These are phyloP conservation scores for Arctium lappa DNA, from an alignment of 129 eudicot genomes.

Conservation along the genomic window DNA sequence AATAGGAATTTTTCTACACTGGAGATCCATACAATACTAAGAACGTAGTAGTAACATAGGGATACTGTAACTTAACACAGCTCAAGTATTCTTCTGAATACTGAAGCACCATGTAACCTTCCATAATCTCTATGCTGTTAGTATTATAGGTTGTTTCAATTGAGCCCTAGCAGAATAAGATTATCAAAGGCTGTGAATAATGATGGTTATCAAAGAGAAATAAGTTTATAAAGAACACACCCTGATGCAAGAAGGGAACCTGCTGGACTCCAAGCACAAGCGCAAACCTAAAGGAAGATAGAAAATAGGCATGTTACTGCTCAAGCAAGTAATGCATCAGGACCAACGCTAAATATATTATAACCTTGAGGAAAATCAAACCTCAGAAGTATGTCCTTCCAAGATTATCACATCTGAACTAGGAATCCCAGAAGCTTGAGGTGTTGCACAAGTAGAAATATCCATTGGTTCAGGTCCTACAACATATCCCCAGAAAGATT, in stretches of 20 bases:
- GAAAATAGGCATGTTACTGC: neutral
- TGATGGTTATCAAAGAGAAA: neutral
- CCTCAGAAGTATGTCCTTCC: slow-evolving; percentile 68
- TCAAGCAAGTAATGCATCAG: neutral
- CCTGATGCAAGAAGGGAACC: slow-evolving; percentile 65
- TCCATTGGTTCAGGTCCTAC: slow-evolving; percentile 44
- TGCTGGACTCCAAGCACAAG: slow-evolving; percentile 69
- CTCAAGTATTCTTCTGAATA: too few relatives aligned
- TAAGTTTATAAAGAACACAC: slow-evolving; percentile 27
- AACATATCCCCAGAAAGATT: slow-evolving; percentile 11
- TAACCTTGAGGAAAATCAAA: slow-evolving; percentile 17
- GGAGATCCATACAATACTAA: too few relatives aligned
- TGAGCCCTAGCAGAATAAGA: neutral
- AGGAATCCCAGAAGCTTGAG: slow-evolving; percentile 30
- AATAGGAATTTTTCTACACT: too few relatives aligned
- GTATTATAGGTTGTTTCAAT: neutral
- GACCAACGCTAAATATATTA: neutral
- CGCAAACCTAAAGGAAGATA: slow-evolving; percentile 37
- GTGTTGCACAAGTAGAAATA: slow-evolving; percentile 20
- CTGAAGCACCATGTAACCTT: too few relatives aligned
- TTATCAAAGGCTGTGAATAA: neutral
- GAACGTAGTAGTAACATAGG: too few relatives aligned
- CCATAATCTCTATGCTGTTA: neutral
- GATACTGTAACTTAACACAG: too few relatives aligned
- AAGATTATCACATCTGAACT: slow-evolving; percentile 39